Base-by-base conservation (phyloP, 2,329 filamentous ascomycete genomes). In the Ceratocystis lukuohia region DNA sequence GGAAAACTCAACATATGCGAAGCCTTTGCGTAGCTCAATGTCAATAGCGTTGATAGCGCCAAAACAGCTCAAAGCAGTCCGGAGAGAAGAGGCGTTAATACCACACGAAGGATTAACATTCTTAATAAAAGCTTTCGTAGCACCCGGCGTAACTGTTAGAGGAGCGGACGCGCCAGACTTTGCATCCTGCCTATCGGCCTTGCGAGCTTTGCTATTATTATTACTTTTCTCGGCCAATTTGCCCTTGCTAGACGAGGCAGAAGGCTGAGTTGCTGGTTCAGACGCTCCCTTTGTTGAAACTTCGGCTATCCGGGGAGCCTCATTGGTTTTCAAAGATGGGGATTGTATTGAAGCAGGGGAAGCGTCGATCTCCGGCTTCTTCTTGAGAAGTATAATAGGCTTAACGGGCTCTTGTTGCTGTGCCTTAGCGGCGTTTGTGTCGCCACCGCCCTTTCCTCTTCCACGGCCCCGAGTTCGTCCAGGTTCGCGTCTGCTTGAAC, bases 1-100 rank as follows among this genome's bases (percentile, higher is more conserved):
- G 8, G 83, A 82, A 76, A 96, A 97, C 69, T 96, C 89, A 48
- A 96, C 87, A 73, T 96, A 96, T 1, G 91, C 93, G 72, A 96
- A 96, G 0, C 91, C 91, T 75, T 96, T 96, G 72, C 92, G 88
- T 75, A 91, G 92, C 74, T 97, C 93, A 65, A 97, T 93, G 71
- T 96, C 93, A 20, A 96, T 89, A 70, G 85, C 88, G 0, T 84
- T 84, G 59, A 96, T 83, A 1, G 82, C 75, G 1, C 93, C 93
- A 71, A 91, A 96, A 0, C 77, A 75, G 57, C 86, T 81, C 73
- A 97, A 84, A 0, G 88, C 86, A 70, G 88, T 82, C 71, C 88
- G 86, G 1, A 97, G 83, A 0, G 91, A 76, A 0, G 87, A 78
- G 72, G 96, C 93, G 0, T 91, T 96, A 61, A 96, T 89, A 15